Conservation (phyloP, 805 yeast species). For the Schwanniomyces polymorphus region DNA sequence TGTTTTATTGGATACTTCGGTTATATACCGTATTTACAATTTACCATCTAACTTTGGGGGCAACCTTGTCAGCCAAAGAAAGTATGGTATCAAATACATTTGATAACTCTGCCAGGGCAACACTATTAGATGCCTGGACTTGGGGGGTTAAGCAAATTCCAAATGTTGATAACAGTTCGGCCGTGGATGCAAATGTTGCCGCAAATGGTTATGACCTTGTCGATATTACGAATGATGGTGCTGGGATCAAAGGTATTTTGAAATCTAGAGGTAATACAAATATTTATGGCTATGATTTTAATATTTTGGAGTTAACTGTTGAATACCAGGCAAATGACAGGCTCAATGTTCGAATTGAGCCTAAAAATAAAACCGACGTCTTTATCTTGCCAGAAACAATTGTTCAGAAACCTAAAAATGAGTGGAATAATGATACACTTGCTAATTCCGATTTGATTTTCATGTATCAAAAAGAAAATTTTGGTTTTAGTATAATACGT, state of each 20-base stretch:
- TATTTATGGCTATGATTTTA: slow-evolving; percentile 23
- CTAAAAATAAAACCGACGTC: slow-evolving; percentile 18
- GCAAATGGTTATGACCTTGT: slow-evolving; percentile 19
- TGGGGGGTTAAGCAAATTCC: slow-evolving; percentile 17
- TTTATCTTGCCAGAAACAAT: slow-evolving; percentile 16
- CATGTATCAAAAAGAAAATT: slow-evolving; percentile 8
- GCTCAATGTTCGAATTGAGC: slow-evolving; percentile 19
- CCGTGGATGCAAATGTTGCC: slow-evolving; percentile 19
- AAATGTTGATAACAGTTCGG: slow-evolving; percentile 14
- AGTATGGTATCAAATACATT: no score
- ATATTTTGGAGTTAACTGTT: slow-evolving; percentile 16
- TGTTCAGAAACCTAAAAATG: slow-evolving; percentile 13
- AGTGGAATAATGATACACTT: slow-evolving; percentile 8
- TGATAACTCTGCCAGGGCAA: no score
- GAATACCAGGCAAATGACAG: slow-evolving; percentile 15
- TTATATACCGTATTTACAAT: no score
- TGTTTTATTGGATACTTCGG: no score
- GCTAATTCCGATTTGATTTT: slow-evolving; percentile 15
- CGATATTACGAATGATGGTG: slow-evolving; percentile 6
- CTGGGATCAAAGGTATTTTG: slow-evolving; percentile 15
- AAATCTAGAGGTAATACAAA: slow-evolving; percentile 16
- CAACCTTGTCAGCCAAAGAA: no score
- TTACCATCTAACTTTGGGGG: no score
- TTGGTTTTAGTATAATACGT: slow-evolving; percentile 17
- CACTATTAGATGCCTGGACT: no score